phyloP scores from a whole-genome alignment of 2,329 filamentous ascomycete species.

The Penicillium sp. region DNA sequence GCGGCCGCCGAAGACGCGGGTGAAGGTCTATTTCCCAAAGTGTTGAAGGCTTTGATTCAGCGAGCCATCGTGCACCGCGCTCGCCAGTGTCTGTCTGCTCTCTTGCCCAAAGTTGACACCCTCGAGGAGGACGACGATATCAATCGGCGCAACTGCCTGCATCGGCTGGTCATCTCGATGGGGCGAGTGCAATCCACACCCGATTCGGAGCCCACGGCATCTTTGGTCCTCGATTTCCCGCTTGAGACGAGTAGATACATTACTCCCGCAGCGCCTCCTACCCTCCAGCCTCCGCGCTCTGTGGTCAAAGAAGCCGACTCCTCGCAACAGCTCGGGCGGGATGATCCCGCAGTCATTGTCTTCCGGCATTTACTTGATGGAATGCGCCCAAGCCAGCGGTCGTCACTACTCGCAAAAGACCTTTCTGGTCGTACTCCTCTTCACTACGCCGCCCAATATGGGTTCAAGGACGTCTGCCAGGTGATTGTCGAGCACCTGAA shows the following conservation, averaged over 20 bases:
- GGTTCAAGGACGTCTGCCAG: conserved; percentile 84
- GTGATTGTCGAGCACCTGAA: conserved; percentile 84
- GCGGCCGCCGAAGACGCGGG: conserved; percentile 49
- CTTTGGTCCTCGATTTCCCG: conserved; percentile 46
- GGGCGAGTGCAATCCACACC: conserved; percentile 63
- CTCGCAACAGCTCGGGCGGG: conserved; percentile 54
- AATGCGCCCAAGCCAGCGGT: conserved; percentile 61
- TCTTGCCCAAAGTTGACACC: conserved; percentile 62
- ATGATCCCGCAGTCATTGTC: conserved; percentile 71
- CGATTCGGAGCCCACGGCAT: conserved; percentile 47
- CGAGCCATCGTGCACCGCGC: conserved; percentile 63
- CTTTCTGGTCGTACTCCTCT: conserved; percentile 76
- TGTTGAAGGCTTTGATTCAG: conserved; percentile 40
- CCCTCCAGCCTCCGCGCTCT: conserved; percentile 54
- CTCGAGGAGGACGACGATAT: conserved; percentile 87
- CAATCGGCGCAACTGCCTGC: conserved; percentile 87
- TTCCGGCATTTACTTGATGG: conserved; percentile 59
- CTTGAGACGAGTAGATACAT: conserved; percentile 65
- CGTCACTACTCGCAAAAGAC: conserved; percentile 64
- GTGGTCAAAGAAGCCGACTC: conserved; percentile 62
- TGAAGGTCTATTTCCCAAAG: conserved; percentile 63
- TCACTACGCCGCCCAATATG: conserved; percentile 92
- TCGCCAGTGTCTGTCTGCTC: conserved; percentile 63
- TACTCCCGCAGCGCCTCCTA: conserved; percentile 67
- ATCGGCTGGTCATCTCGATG: conserved; percentile 86